Evolutionary conservation across 2,329 filamentous ascomycete genomes (phyloP), one percentile per base, ranked within the genome.

Genomic region (Bipolaris zeicola): DNA sequence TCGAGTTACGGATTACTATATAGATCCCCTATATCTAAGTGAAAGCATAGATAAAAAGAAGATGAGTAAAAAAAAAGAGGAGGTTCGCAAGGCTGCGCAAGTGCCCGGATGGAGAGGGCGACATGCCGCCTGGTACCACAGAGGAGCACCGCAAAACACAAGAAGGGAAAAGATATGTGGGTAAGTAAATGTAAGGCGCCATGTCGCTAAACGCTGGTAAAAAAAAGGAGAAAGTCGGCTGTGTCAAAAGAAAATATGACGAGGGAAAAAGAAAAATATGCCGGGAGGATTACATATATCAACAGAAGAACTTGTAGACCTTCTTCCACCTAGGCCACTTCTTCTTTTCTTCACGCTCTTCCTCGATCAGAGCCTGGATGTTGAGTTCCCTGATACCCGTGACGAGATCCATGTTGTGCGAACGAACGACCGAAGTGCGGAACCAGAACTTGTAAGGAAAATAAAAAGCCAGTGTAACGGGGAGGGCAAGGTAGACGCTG

Each of bases 381-480:
- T 96, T 93, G 55, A 97, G 84, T 70, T 96, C 92, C 24, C 93
- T 83, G 26, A 92, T 86, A 2, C 94, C 94, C 0, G 92, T 96
- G 57, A 89, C 85, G 60, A 97, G 78, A 76, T 97, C 93, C 87
- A 97, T 96, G 61, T 96, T 89, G 48, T 83, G 80, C 33, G 84
- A 77, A 16, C 83, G 81, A 41, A 96, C 82, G 55, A 91, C 81
- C 1, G 81, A 78, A 1, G 92, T 96, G 54, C 82, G 82, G 72
- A 85, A 90, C 76, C 81, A 89, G 33, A 95, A 14, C 78, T 96
- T 96, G 77, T 96, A 94, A 0, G 76, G 80, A 10, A 91, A 42
- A 74, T 90, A 96, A 75, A 89, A 90, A 37, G 81, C 63, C 16
- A 87, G 63, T 22, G 91, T 84, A 62, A 91, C 85, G 13, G 90